Base-by-base conservation (phyloP, 2,329 filamentous ascomycete species). In the Arthrobotrys entomopaga region DNA sequence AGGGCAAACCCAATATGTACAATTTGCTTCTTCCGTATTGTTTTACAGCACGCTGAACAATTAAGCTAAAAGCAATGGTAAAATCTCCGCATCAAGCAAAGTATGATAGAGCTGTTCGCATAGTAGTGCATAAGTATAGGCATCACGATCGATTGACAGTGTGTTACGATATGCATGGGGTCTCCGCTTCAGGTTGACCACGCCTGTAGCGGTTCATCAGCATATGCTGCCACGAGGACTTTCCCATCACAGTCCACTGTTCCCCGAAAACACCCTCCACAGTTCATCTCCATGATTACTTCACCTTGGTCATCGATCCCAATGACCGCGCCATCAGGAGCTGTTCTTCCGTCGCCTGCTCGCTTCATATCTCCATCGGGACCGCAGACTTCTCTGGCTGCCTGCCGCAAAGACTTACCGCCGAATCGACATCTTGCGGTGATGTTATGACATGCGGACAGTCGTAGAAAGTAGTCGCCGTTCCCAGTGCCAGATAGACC, bases 241-340 rank as follows among this genome's bases (percentile, higher is more conserved):
- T 83, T 82, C 0, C 88, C 90, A 0, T 86, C 79, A 2, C 88
- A 85, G 76, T 91, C 86, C 19, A 91, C 83, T 86, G 90, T 94
- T 0, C 91, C 92, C 19, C 92, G 86, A 79, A 93, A 95, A 91
- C 97, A 93, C 0, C 93, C 93, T 3, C 89, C 90, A 78, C 91
- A 95, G 80, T 97, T 96, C 80, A 89, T 93, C 78, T 93, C 91
- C 80, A 89, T 90, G 15, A 93, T 82, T 4, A 96, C 84, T 13
- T 82, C 79, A 0, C 81, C 80, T 1, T 82, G 82, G 0, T 85
- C 79, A 3, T 93, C 90, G 52, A 93, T 90, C 0, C 91, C 93
- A 78, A 97, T 96, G 56, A 97, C 90, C 0, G 93, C 93, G 0
- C 92, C 93, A 79, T 91, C 87, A 0, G 0, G 85, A 85, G 90